Evolutionary conservation across 805 yeast genomes (phyloP), one percentile per base, ranked within the genome.

Genomic region (Cyberlindnera xylosilytica): DNA sequence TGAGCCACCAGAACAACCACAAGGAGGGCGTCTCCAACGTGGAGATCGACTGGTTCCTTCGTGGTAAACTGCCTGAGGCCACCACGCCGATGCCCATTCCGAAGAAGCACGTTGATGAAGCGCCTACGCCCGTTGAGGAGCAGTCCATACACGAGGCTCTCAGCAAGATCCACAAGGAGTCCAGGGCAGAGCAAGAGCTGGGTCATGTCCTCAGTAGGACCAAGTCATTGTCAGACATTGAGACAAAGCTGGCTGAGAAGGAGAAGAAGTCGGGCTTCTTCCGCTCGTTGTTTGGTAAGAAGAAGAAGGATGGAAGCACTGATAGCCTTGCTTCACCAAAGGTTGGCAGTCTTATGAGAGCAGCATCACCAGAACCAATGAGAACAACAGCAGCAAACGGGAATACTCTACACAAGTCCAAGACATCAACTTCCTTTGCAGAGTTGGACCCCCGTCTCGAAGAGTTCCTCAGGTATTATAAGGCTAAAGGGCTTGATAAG

Each of bases 11-110:
- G 31, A 6, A 6, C 36, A 15, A 26, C 5, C 22, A 20, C 18
- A 26, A 19, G 34, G 41, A 38, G 6, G 37, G 70, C 5, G 66
- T 72, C 24, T 59, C 64, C 24, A 66, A 64, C 40, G 60, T 61
- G 19, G 79, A 75, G 44, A 70, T 76, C 18, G 76, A 73, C 51
- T 76, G 81, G 81, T 67, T 76, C 43, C 60, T 76, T 17, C 60
- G 79, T 45, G 65, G 63, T 1, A 46, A 48, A 28, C 46, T 49
- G 1, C 55, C 61, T 2, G 52, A 44, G 15, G 31, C 34, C 17
- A 35, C 45, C 9, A 22, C 43, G 28, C 44, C 46, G 13, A 20
- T 28, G 20, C 44, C 50, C 4, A 22, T 26, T 11, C 44, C 47
- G 9, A 36, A 36, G 24, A 41, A 38, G 22, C 48, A 42, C 20